Evolutionary conservation across 73 alveolate genomes (phyloP), one percentile per base, ranked within the genome.

Genomic region (Uronychia setigera): DNA sequence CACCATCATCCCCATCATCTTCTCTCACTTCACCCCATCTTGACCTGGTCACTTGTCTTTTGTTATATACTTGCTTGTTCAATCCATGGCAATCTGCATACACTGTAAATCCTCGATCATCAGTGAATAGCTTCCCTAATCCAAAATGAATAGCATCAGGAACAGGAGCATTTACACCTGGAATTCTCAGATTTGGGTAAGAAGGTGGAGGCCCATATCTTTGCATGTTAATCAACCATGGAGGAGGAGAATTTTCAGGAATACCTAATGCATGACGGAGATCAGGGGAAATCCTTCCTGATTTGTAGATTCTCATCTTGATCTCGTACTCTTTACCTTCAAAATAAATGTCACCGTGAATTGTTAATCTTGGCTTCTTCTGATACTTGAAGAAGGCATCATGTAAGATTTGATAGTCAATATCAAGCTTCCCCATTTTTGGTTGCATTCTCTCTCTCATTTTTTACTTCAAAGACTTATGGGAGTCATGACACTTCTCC

Each of bases 191-290:
- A 86, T 94, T 95, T 26, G 99, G 99, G 92, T 98, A 98, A 30
- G 99, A 95, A 19, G 99, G 99, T 33, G 99, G 99, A 14, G 99
- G 99, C 35, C 99, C 99, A 88, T 93, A 97, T 80, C 99, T 96
- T 84, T 97, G 97, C 99, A 98, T 98, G 91, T 97, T 98, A 33
- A 95, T 92, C 57, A 98, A 93, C 98, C 99, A 98, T 80, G 99
- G 99, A 1, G 99, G 99, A 26, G 99, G 98, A 57, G 99, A 85
- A 19, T 96, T 92, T 57, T 95, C 98, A 32, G 99, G 97, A 58
- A 98, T 97, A 13, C 99, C 99, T 28, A 98, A 82, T n/a, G 99
- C 99, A 58, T 91, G 90, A 86, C 99, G 96, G 67, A 98, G 95
- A 80, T 95, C 97, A 79, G 94, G 97, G 33, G 98, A 92, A 81